These are phyloP conservation scores for Mycogone perniciosa DNA, from an alignment of 2,329 filamentous ascomycete species.

Conservation along the genomic window DNA sequence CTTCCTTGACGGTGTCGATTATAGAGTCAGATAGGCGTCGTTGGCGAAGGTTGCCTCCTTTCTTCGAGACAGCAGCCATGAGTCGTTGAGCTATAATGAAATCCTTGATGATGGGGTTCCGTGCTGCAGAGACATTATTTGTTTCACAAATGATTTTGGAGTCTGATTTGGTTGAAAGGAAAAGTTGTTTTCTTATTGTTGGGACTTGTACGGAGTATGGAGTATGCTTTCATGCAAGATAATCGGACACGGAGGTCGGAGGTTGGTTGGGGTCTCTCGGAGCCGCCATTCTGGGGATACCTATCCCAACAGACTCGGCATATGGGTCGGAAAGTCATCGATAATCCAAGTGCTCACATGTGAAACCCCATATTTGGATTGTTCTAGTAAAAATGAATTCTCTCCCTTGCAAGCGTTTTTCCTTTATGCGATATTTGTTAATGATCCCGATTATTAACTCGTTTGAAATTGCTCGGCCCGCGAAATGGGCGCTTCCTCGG, in stretches of 20 bases:
- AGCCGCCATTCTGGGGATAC: not conserved
- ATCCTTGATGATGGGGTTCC: not conserved
- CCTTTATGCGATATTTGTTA: not conserved
- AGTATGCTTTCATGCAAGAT: no score
- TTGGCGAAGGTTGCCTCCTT: conserved; percentile 18
- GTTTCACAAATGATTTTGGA: not conserved
- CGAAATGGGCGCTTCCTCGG: no score
- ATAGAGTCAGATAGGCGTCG: conserved; percentile 24
- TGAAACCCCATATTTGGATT: not conserved
- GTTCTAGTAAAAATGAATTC: no score
- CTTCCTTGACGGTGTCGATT: conserved; percentile 21
- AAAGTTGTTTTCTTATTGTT: not conserved
- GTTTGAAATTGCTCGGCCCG: no score
- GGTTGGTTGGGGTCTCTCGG: conserved; percentile 10
- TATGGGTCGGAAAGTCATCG: not conserved
- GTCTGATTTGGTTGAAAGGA: no score
- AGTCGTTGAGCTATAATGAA: not conserved
- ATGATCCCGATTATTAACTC: no score
- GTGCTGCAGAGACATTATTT: not conserved
- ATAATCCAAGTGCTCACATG: not conserved
- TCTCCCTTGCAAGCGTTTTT: no score
- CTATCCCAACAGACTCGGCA: not conserved
- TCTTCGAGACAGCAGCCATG: not conserved
- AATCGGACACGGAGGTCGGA: not conserved
- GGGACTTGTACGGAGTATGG: no score